Conservation (phyloP, 108 stramenopile species). For the Cyclotella choctawhatcheeana region DNA sequence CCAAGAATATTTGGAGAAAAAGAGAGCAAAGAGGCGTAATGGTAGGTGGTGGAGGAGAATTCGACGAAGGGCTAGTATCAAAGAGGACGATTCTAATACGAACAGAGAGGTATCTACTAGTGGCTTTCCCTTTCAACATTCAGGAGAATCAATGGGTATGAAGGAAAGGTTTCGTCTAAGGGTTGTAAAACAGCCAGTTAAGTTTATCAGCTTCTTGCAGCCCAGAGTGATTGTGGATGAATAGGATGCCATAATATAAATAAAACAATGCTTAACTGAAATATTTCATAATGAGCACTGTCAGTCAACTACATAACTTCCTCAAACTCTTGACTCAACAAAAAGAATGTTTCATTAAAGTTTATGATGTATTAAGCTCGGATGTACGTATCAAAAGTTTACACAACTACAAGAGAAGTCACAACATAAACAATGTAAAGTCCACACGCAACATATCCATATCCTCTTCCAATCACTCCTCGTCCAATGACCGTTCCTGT, state of each 20-base stretch:
- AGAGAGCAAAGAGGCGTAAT: not conserved
- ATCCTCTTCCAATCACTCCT: conserved; percentile 45
- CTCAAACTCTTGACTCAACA: no score
- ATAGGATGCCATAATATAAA: no score
- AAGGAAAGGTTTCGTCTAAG: conserved; percentile 57
- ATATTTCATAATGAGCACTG: no score
- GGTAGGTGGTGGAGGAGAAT: conserved; percentile 5
- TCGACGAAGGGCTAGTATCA: no score
- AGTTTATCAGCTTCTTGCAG: conserved; percentile 64
- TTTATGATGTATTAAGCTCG: no score
- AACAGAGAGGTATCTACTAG: not conserved
- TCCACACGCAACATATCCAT: conserved; percentile 47
- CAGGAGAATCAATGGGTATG: conserved; percentile 65
- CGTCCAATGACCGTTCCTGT: conserved; percentile 42
- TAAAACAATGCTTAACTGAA: no score
- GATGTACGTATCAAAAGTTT: no score
- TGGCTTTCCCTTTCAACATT: conserved; percentile 79
- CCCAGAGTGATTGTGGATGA: conserved; percentile 55
- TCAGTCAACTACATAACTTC: no score
- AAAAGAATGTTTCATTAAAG: no score
- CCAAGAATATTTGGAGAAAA: conserved; percentile 21
- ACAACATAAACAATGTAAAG: conserved; percentile 45
- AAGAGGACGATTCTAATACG: no score
- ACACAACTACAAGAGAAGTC: conserved; percentile 30
- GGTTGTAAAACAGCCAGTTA: conserved; percentile 55